phyloP scores from a whole-genome alignment of 2,329 filamentous ascomycete genomes.

The Hortaea werneckii region DNA sequence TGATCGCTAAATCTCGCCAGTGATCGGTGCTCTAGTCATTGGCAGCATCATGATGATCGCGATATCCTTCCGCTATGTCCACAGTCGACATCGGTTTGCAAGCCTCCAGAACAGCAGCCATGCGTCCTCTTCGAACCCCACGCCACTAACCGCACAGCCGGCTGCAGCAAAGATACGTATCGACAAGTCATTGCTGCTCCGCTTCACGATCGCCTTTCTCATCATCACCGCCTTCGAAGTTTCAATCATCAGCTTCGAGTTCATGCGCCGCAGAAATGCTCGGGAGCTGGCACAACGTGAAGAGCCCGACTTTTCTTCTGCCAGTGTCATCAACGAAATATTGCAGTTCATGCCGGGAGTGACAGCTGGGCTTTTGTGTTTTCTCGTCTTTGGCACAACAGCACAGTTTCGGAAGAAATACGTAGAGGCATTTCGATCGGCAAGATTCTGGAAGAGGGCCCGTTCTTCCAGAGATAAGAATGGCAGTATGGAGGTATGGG shows the following conservation, averaged over 20 bases:
- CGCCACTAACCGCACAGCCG: background rate
- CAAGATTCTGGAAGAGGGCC: background rate
- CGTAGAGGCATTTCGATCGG: background rate
- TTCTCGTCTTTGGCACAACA: conserved; percentile 4
- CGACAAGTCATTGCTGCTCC: conserved; percentile 3
- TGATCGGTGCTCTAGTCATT: conserved; percentile 1
- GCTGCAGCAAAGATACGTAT: background rate
- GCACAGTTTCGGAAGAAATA: conserved; percentile 1
- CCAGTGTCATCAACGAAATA: background rate
- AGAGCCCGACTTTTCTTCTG: background rate
- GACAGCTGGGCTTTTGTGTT: conserved; percentile 1
- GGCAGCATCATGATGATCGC: conserved; percentile 1
- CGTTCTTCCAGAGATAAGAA: background rate
- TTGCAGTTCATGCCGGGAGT: conserved; percentile 3
- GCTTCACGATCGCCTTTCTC: conserved; percentile 2
- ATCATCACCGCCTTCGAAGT: conserved; percentile 3
- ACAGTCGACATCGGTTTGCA: background rate
- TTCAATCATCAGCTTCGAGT: conserved; percentile 1
- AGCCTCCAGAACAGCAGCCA: background rate
- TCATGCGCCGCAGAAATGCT: background rate
- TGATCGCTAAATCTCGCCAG: background rate
- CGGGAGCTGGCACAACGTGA: background rate
- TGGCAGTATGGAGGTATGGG: background rate
- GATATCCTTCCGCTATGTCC: conserved; percentile 1
- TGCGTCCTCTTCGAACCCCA: background rate